These are phyloP conservation scores for Kernera saxatilis DNA, from an alignment of 345 rosid genomes.

Conservation along the genomic window DNA sequence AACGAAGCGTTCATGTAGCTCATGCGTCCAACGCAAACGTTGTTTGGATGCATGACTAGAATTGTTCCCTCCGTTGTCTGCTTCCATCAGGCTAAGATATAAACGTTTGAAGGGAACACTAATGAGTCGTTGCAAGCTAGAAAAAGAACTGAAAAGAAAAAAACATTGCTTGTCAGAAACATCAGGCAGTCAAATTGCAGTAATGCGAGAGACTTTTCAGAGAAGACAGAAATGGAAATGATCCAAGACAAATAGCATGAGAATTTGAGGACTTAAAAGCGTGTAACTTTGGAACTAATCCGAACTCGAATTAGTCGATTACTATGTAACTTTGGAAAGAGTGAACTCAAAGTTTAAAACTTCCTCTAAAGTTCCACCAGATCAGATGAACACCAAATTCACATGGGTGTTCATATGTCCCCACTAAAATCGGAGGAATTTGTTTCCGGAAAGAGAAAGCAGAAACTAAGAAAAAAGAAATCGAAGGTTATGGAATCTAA, in stretches of 20 bases:
- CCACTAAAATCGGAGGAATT: background rate
- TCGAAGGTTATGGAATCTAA: slow-evolving; percentile 10
- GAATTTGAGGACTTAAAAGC: background rate
- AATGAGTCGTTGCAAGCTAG: slow-evolving; percentile 39
- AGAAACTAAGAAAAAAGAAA: background rate
- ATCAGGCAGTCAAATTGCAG: slow-evolving; percentile 29
- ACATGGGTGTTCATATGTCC: background rate
- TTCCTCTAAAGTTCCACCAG: background rate
- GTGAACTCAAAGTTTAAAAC: slow-evolving; percentile 4
- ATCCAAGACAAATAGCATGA: too few species aligned
- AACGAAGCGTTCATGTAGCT: slow-evolving; percentile 98
- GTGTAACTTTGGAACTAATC: background rate
- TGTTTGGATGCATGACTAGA: slow-evolving; percentile 92
- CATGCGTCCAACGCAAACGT: slow-evolving; percentile 95
- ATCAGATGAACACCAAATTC: slow-evolving; percentile 8
- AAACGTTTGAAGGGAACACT: slow-evolving; percentile 48
- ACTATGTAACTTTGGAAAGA: background rate
- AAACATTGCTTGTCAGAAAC: slow-evolving; percentile 40
- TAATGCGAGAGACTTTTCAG: too few species aligned
- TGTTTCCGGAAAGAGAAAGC: background rate
- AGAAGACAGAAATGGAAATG: too few species aligned
- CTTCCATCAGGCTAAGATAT: slow-evolving; percentile 68
- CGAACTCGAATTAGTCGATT: background rate
- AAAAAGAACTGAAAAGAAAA: slow-evolving; percentile 33
- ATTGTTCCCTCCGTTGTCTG: slow-evolving; percentile 59